Evolutionary conservation across 2,329 filamentous ascomycete species (phyloP), one percentile per base, ranked within the genome.

Genomic region (Penicillium sumatraense): DNA sequence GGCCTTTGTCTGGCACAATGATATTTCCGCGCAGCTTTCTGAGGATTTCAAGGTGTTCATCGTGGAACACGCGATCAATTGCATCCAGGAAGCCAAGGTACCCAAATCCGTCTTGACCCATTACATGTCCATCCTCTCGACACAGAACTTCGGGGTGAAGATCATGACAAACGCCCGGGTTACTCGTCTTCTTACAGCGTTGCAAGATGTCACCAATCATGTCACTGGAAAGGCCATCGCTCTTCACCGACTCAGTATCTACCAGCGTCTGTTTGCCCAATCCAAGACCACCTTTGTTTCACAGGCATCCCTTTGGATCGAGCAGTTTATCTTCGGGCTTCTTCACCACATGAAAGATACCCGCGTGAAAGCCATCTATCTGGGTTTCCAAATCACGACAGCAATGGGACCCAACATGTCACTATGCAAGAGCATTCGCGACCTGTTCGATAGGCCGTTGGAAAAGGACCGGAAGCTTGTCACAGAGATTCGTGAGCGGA

Each of bases 31-130:
- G 1, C 83, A 85, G 14, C 80, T 98, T 38, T 82, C 89, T 11
- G 86, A 87, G 51, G 91, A 96, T 24, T 96, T 96, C 69, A 87
- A 86, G 50, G 74, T 85, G 14, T 95, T 91, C 69, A 81, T 97
- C 50, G 76, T 96, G 35, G 93, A 98, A 54, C 87, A 93, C 60
- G 87, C 88, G 49, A 90, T 96, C 57, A 83, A 83, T 45, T 85
- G 85, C 9, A 86, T 96, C 49, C 84, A 90, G 64, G 87, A 93
- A 57, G 71, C 80, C 3, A 78, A 82, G 3, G 78, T 85, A 14
- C 85, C 92, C 1, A 98, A 98, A 66, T 87, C 90, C 14, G 79
- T 96, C 9, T 81, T 89, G 26, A 89, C 89, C 31, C 87, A 90
- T 62, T 83, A 96, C 63, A 87, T 97, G 80, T 88, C 92, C 59